Conservation (phyloP, 2,329 filamentous ascomycete genomes). For the Trichoderma aggressivum region DNA sequence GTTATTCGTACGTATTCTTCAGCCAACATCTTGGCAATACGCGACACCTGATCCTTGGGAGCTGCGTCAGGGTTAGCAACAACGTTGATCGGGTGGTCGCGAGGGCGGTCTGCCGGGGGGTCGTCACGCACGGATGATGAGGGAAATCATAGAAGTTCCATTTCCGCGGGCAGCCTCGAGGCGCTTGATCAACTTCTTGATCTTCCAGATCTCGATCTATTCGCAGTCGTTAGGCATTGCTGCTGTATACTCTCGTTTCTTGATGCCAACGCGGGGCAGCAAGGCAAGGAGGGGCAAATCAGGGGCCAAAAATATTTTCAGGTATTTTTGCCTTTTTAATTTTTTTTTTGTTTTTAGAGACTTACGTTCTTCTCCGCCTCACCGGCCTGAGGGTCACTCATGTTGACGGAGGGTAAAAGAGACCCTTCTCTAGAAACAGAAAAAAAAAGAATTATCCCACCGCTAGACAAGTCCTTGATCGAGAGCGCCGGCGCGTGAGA, state of each 20-base stretch:
- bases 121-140: conserved; percentile 82
- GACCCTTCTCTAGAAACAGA: conserved; percentile 1
- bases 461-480: conserved; percentile 16
- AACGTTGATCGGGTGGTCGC: neutral
- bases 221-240: conserved; percentile 13
- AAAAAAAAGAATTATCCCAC: neutral
- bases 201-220: conserved; percentile 84
- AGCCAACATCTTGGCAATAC: conserved; percentile 98
- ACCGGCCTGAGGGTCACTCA: conserved; percentile 82
- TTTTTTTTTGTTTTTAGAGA: conserved; percentile 22
- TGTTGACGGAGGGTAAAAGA: conserved; percentile 48
- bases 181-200: conserved; percentile 99
- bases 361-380: conserved; percentile 95
- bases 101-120: neutral
- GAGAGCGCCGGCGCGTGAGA: conserved; percentile 17
- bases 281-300: conserved; percentile 26
- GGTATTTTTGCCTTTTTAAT: neutral
- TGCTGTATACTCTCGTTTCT: neutral
- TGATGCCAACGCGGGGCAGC: conserved; percentile 32
- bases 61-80: conserved; percentile 48
- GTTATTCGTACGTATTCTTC: conserved; percentile 83
- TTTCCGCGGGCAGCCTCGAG: conserved; percentile 96
- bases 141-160: conserved; percentile 98
- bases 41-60: conserved; percentile 96
- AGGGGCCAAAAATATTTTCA: conserved; percentile 23